Evolutionary conservation across 106 monocot species (phyloP).

Genomic region (Ottelia alismoides): DNA sequence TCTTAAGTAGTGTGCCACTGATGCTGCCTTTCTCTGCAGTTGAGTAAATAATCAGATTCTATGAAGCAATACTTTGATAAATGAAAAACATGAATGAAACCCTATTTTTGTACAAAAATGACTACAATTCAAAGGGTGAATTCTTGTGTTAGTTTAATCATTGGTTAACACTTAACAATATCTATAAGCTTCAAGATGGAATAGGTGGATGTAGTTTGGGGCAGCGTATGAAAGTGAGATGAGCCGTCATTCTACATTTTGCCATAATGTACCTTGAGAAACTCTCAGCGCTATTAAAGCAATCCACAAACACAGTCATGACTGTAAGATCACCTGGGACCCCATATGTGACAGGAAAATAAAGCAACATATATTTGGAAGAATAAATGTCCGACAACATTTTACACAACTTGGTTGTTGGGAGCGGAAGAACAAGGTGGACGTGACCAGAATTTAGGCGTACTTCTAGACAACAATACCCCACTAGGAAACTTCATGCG

Average conservation of each 20-base stretch:
- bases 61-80: too few relatives aligned
- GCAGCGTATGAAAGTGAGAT: neutral
- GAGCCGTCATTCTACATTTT: neutral
- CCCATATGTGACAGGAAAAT: neutral
- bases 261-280: neutral
- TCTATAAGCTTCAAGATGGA: neutral
- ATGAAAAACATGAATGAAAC: too few relatives aligned
- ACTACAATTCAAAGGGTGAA: neutral
- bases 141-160: neutral
- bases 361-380: neutral
- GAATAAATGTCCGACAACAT: neutral
- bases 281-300: neutral
- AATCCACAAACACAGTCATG: neutral
- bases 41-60: too few relatives aligned
- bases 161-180: too few relatives aligned
- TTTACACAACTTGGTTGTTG: neutral
- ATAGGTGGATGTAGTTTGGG: neutral
- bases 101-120: neutral
- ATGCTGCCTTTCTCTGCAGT: slow-evolving; percentile 41
- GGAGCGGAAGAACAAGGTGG: neutral
- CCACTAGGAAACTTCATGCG: neutral
- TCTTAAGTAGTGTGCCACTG: slow-evolving; percentile 25
- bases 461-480: neutral
- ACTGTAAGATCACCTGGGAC: neutral
- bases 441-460: neutral